Conservation (phyloP, 352 stramenopile species). For the Thraustotheca clavata region DNA sequence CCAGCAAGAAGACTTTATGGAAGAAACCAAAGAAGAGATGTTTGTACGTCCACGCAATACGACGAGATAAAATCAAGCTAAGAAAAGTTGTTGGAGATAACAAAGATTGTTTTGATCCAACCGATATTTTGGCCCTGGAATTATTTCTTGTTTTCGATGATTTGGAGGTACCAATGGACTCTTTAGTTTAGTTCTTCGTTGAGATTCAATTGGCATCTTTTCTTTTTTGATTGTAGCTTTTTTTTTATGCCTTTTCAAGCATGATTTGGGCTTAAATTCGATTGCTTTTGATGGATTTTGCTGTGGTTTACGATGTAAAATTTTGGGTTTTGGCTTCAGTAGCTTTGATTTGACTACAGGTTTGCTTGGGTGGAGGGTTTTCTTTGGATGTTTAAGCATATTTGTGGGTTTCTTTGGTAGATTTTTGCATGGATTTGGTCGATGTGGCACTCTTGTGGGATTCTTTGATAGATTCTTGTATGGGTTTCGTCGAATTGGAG, state of each 20-base stretch:
- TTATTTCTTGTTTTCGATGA: not conserved
- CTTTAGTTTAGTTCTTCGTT: not conserved
- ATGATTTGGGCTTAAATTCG: not conserved
- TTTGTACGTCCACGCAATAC: slow-evolving; percentile 54
- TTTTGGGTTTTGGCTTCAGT: too few species aligned
- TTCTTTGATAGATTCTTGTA: too few species aligned
- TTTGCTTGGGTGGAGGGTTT: too few species aligned
- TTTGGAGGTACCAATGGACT: not conserved
- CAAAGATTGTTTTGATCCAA: slow-evolving; percentile 9
- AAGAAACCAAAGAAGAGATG: slow-evolving; percentile 81
- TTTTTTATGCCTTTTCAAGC: not conserved
- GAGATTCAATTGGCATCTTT: not conserved
- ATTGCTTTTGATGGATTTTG: not conserved
- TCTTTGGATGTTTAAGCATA: too few species aligned
- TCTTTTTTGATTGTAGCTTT: not conserved
- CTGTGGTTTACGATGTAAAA: too few species aligned
- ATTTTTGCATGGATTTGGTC: too few species aligned
- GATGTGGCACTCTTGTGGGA: too few species aligned
- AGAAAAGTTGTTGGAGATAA: slow-evolving; percentile 12
- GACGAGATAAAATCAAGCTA: slow-evolving; percentile 37
- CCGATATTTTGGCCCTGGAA: not conserved
- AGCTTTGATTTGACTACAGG: too few species aligned
- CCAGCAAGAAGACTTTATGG: slow-evolving; percentile 86
- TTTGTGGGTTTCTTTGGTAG: too few species aligned
- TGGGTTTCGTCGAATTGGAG: too few species aligned